phyloP scores from a whole-genome alignment of 2,329 filamentous ascomycete species.

The Colletotrichum lini region DNA sequence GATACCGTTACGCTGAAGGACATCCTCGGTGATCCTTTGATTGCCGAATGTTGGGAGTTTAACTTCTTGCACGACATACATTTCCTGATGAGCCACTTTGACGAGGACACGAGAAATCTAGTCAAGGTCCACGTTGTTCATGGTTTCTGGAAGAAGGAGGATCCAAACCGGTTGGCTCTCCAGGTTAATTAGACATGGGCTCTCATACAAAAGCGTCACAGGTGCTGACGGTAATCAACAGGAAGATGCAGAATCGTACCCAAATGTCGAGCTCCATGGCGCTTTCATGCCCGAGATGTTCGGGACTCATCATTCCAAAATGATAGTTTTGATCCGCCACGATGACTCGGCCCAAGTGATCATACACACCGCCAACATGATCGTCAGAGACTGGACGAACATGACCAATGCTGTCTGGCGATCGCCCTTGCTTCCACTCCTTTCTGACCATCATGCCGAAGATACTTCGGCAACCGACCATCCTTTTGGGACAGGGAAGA shows the following conservation, averaged over 20 bases:
- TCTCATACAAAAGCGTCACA: too few species aligned
- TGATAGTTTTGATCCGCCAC: slow-evolving; percentile 86
- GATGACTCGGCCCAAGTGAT: slow-evolving; percentile 84
- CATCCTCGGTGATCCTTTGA: slow-evolving; percentile 81
- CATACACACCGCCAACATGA: slow-evolving; percentile 94
- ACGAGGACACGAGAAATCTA: slow-evolving; percentile 63
- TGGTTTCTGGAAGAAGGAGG: slow-evolving; percentile 78
- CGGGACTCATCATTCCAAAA: slow-evolving; percentile 89
- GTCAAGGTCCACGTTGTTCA: slow-evolving; percentile 71
- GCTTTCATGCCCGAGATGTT: slow-evolving; percentile 88
- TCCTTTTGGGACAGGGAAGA: slow-evolving; percentile 61
- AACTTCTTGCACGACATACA: slow-evolving; percentile 75
- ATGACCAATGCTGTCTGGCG: slow-evolving; percentile 89
- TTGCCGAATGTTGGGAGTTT: slow-evolving; percentile 80
- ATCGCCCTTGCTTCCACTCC: slow-evolving; percentile 77
- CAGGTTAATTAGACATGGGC: slow-evolving; percentile 61
- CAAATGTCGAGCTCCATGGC: slow-evolving; percentile 78
- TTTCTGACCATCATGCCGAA: slow-evolving; percentile 38
- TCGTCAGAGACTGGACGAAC: slow-evolving; percentile 87
- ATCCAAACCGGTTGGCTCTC: slow-evolving; percentile 68
- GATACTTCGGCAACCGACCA: not conserved
- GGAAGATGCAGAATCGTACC: slow-evolving; percentile 72
- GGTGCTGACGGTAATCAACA: slow-evolving; percentile 51
- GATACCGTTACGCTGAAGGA: slow-evolving; percentile 77
- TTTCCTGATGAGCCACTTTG: slow-evolving; percentile 69